Percentiles rank a stretch among this genome's conserved stretches.
Evolutionary conservation across 1,139 yeast species (phyloP).

Genomic region (Pichia sp.): DNA sequence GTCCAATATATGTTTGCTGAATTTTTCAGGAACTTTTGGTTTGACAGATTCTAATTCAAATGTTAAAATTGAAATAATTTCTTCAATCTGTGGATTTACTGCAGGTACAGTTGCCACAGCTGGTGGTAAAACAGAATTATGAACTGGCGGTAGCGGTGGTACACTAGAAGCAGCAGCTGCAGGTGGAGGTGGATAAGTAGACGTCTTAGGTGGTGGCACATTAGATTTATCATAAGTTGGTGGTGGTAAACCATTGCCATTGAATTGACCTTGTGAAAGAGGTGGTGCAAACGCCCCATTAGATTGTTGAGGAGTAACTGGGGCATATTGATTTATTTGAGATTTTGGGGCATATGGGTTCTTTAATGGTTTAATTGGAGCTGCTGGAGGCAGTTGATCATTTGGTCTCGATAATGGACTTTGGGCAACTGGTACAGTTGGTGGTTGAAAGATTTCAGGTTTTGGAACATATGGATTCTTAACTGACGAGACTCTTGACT

Average conservation of each 20-base stretch:
- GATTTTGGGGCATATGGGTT: slow-evolving; percentile 21
- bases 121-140: slow-evolving; percentile 6
- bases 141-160: slow-evolving; percentile 12
- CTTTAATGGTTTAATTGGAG: slow-evolving; percentile 9
- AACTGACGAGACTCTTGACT: slow-evolving; percentile 10
- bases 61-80: slow-evolving; percentile 53
- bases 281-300: slow-evolving; percentile 14
- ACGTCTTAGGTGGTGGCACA: neutral
- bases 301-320: slow-evolving; percentile 8
- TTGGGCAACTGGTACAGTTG: slow-evolving; percentile 14
- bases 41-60: slow-evolving; percentile 53
- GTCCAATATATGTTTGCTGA: slow-evolving; percentile 67
- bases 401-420: slow-evolving; percentile 3
- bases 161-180: neutral
- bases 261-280: neutral
- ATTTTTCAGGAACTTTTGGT: slow-evolving; percentile 73
- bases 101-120: slow-evolving; percentile 38
- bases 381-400: slow-evolving; percentile 17
- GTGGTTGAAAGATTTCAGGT: slow-evolving; percentile 21
- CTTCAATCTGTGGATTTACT: slow-evolving; percentile 22
- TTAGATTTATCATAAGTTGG: neutral
- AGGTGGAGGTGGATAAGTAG: slow-evolving; percentile 7
- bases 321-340: slow-evolving; percentile 16
- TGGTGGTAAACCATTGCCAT: neutral
- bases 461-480: slow-evolving; percentile 29